Conservation (phyloP, 768 basidiomycete species). For the Daedaleopsis nitida region DNA sequence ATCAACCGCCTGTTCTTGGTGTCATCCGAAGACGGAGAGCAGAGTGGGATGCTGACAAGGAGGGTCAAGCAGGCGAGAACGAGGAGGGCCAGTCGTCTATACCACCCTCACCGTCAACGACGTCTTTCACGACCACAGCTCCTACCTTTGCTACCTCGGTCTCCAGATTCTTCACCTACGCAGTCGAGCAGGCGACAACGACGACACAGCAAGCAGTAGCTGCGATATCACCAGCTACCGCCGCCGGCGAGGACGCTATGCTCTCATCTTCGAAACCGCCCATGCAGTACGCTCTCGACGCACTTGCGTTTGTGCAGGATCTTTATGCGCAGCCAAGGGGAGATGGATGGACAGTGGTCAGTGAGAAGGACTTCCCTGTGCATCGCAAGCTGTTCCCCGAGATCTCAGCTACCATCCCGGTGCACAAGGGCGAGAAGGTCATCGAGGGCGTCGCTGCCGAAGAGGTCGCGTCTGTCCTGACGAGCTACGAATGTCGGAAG, state of each 20-base stretch:
- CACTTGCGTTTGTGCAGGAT: constrained; percentile 76
- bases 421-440: constrained; percentile 88
- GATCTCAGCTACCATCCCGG: constrained; percentile 78
- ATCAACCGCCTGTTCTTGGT: constrained; percentile 85
- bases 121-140: constrained; percentile 52
- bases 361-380: constrained; percentile 75
- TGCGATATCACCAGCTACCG: constrained; percentile 63
- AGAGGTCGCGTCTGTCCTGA: constrained; percentile 77
- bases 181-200: constrained; percentile 70
- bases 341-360: constrained; percentile 75
- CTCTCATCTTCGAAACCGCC: constrained; percentile 65
- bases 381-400: constrained; percentile 75
- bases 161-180: constrained; percentile 69
- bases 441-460: constrained; percentile 94
- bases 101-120: constrained; percentile 20
- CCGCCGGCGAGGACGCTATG: constrained; percentile 40
- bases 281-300: constrained; percentile 82
- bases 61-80: constrained; percentile 16
- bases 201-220: constrained; percentile 81
- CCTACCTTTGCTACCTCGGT: constrained; percentile 73
- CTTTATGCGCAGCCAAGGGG: constrained; percentile 57
- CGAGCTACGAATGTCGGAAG: constrained; percentile 69
- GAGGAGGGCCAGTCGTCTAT: not conserved
- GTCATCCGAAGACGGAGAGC: constrained; percentile 68
- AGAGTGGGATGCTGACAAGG: constrained; percentile 67